Evolutionary conservation across 2,329 filamentous ascomycete species (phyloP).

Genomic region (Colletotrichum euphorbiae): DNA sequence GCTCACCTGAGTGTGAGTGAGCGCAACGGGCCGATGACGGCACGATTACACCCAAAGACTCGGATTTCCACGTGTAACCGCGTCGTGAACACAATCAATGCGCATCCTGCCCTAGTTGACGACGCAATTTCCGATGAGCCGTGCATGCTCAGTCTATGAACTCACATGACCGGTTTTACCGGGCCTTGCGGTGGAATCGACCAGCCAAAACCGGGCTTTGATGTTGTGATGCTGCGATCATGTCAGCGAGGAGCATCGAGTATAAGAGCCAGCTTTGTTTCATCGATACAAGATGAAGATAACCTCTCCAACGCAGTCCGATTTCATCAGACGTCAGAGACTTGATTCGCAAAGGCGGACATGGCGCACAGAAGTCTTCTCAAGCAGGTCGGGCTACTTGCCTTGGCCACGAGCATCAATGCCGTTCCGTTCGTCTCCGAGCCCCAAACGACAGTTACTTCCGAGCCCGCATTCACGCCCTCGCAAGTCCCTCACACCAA

Average conservation of each 20-base stretch:
- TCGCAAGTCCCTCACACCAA: slow-evolving; percentile 58
- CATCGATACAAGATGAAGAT: neutral
- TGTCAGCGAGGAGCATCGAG: neutral
- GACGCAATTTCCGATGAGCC: slow-evolving; percentile 15
- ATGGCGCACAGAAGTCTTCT: slow-evolving; percentile 27
- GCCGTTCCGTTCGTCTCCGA: slow-evolving; percentile 52
- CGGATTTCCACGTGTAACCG: neutral
- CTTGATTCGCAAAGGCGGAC: neutral
- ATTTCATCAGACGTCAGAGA: neutral
- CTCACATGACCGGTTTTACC: neutral
- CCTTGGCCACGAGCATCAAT: slow-evolving; percentile 34
- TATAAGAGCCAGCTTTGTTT: slow-evolving; percentile 19
- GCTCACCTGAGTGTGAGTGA: neutral
- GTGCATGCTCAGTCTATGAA: slow-evolving; percentile 26
- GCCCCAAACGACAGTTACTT: slow-evolving; percentile 51
- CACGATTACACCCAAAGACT: slow-evolving; percentile 36
- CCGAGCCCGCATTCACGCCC: slow-evolving; percentile 44
- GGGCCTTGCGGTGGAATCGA: neutral
- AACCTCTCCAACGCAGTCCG: neutral
- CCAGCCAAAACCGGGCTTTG: neutral
- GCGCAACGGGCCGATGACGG: slow-evolving; percentile 23
- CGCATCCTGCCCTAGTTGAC: neutral
- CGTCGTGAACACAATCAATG: neutral
- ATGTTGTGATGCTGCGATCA: neutral
- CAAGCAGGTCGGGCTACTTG: slow-evolving; percentile 39